phyloP scores from a whole-genome alignment of 2,329 filamentous ascomycete genomes.

The Talaromyces sp. region DNA sequence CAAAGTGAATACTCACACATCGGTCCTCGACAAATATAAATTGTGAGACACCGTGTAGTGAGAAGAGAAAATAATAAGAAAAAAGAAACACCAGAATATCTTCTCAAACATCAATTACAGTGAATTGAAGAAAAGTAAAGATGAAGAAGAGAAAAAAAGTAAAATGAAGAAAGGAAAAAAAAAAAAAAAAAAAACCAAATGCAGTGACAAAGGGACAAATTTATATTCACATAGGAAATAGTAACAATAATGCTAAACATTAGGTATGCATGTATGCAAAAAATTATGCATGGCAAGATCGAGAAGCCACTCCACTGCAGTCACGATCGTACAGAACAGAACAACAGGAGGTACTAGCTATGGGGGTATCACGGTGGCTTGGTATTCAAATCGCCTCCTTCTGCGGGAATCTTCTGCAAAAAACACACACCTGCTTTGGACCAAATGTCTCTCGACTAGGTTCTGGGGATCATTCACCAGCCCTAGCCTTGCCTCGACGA shows the following conservation, averaged over 20 bases:
- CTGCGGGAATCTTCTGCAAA: constrained; percentile 17
- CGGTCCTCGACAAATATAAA: not conserved
- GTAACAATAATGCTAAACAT: constrained; percentile 30
- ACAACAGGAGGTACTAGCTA: constrained; percentile 30
- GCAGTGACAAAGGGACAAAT: constrained; percentile 7
- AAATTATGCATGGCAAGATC: constrained; percentile 24
- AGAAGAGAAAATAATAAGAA: constrained; percentile 2
- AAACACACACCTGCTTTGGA: not conserved
- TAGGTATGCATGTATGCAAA: constrained; percentile 26
- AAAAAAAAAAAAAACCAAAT: constrained; percentile 14
- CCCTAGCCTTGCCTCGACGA: constrained; percentile 72
- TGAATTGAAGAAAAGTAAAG: constrained; percentile 5
- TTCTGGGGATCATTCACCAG: constrained; percentile 28
- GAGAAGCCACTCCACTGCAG: constrained; percentile 14
- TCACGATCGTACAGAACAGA: constrained; percentile 33
- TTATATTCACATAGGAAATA: constrained; percentile 2
- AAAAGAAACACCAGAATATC: constrained; percentile 2
- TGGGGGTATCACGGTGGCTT: constrained; percentile 30
- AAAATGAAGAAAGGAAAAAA: not conserved
- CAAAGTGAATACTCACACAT: not conserved
- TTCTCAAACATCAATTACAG: not conserved
- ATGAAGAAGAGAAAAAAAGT: constrained; percentile 4
- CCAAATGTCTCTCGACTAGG: not conserved
- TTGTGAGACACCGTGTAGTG: not conserved
- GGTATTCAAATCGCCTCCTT: constrained; percentile 36